Evolutionary conservation across 83 land plant genomes (phyloP), one percentile per base, ranked within the genome.

Genomic region (Diphasiastrum complanatum): DNA sequence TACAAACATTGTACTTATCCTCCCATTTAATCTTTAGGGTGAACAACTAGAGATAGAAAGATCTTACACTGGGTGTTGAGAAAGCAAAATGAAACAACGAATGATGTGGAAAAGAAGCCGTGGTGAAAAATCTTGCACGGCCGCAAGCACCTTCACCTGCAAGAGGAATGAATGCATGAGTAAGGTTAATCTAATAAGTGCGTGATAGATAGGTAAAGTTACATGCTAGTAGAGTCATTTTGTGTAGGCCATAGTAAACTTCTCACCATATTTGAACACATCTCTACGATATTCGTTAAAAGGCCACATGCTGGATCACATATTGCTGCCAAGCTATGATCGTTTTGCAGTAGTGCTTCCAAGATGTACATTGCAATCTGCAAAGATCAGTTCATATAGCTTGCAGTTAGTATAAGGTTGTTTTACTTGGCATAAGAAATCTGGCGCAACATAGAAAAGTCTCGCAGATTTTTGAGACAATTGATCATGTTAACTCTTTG

Each of bases 361-460:
- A 80, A 73, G 33, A 80, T 76, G 31, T 77, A 74, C 83, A 80
- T 72, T 20, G 76, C 71, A 37, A 80, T 76, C 80, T 80, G 77
- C 65, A 32, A 36, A 41, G 28, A 37, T 47, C 50, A 36, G 29
- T 22, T 54, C 22, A 27, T n/a, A 10, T 56, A 24, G 33, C 3
- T 36, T 56, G 26, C 31, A 11, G 18, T 38, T 40, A 8, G 12
- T 8, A 40, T 40, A 8, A 40, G 12, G n/a, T n/a, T n/a, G n/a
- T n/a, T n/a, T n/a, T n/a, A n/a, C n/a, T n/a, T n/a, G n/a, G n/a
- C n/a, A n/a, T n/a, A n/a, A n/a, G n/a, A n/a, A n/a, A n/a, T n/a
- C n/a, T n/a, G n/a, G n/a, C n/a, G n/a, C n/a, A n/a, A n/a, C n/a
- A n/a, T n/a, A n/a, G n/a, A n/a, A n/a, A n/a, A n/a, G n/a, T n/a